Evolutionary conservation across 148 eudicot species (phyloP), one percentile per base, ranked within the genome.

Genomic region (Amaranthus cruentus): DNA sequence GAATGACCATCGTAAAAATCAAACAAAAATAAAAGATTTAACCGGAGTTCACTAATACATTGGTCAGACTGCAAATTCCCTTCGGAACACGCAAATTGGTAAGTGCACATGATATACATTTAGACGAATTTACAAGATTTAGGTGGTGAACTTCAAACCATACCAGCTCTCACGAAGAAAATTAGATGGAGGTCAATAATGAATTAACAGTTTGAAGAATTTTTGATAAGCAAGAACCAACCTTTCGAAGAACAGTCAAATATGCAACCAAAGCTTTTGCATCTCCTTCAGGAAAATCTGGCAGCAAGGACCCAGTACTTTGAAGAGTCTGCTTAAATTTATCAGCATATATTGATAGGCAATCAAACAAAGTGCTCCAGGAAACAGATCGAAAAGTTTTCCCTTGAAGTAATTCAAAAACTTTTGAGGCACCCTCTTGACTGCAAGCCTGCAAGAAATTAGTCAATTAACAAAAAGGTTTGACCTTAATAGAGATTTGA

Each of bases 231-330:
- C 2, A 47, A 74, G 7, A n/a, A 42, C 76, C 67, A 46, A 94
- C 98, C 98, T 94, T 88, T 70, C 84, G 81, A 77, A 94, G 93
- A 75, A 91, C 96, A 67, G 75, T 81, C 83, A 94, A 78, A 76
- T 94, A 94, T 56, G 97, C 97, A 78, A 91, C 95, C 55, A 94
- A 84, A 47, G 97, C 96, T 91, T 88, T 91, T 54, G 98, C 96
- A 84, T 94, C 98, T 47, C 98, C 98, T 83, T 89, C 98, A 61
- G 92, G 97, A 75, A 91, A 89, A 79, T 91, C 97, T 59, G 97
- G 98, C 79, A 94, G 84, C 75, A 84, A 76, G 4, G 95, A 83
- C 66, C 96, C 96, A 72, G 91, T 73, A 78, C 76, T 89, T 82
- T 91, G 97, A 79, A 89, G 81, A 68, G 96, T 83, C 78, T 87